Base-by-base conservation (phyloP, 2,329 filamentous ascomycete genomes). In the Coniochaeta prunicola region DNA sequence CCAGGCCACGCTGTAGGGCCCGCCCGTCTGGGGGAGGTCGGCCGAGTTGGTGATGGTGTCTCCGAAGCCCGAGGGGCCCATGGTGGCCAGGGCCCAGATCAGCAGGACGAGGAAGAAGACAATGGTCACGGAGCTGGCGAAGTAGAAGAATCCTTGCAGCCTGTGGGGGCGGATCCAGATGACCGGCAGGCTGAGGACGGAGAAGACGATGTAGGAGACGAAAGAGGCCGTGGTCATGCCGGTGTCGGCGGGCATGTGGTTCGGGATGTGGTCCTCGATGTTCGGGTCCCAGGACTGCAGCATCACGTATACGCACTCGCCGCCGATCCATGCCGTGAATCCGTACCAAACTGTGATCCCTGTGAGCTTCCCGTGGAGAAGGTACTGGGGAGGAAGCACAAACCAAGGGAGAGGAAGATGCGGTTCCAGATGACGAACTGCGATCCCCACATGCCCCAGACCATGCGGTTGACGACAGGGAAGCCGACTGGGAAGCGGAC, bases 291-390 rank as follows among this genome's bases (percentile, higher is more conserved):
- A 75, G 1, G 78, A 76, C 12, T 75, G 72, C 5, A 80, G 68
- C 56, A 76, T 76, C 50, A 79, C 69, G 56, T 78, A 76, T 58
- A 78, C 62, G 55, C 76, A 78, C 64, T 77, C 69, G 2, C 77
- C 77, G 13, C 77, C 77, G 42, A 78, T 73, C 74, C 76, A 79
- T 4, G 76, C 72, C 57, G 77, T 76, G 59, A 78, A 77, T 17
- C 71, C 75, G 57, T 76, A 75, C 73, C 72, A 40, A 38, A 59
- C 50, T 50, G 4, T 50, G 4, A 36, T n/a, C 24, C 48, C 4
- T 8, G 40, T 31, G 9, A n/a, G 26, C 26, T 19, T 21, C 15
- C 21, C 1, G 28, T 28, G 1, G 19, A 3, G 15, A 24, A 30
- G 7, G 28, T n/a, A 13, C 28, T 15, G 12, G 24, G 45, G 4